Percentiles rank a stretch among this genome's conserved stretches.
These are phyloP conservation scores for Solanum infundibuliforme DNA, from an alignment of 257 asterid species.

Conservation along the genomic window DNA sequence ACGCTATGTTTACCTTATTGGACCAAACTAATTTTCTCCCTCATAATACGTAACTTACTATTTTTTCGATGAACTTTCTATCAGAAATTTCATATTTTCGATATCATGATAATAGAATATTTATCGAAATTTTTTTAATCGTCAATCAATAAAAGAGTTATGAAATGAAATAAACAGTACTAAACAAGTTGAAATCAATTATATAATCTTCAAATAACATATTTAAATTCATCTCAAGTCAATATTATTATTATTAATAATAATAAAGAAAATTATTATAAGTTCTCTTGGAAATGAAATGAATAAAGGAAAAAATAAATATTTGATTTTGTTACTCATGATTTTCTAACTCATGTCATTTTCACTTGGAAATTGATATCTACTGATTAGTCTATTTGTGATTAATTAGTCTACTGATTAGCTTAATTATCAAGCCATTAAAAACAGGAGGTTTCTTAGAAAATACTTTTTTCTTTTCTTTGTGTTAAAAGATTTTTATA, in stretches of 20 bases:
- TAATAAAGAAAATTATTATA: background rate
- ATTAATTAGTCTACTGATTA: background rate
- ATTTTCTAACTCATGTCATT: background rate
- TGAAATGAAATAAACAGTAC: background rate
- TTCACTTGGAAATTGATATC: background rate
- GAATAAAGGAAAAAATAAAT: background rate
- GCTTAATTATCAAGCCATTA: background rate
- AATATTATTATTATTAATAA: background rate
- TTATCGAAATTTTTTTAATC: fast-evolving
- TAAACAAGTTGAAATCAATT: background rate
- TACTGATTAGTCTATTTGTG: background rate
- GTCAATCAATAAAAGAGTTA: background rate
- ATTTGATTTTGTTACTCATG: background rate
- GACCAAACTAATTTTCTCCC: background rate
- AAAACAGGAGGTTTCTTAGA: background rate
- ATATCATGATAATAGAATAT: background rate
- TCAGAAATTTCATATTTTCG: background rate
- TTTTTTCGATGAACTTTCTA: background rate
- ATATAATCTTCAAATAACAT: background rate
- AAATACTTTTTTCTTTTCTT: background rate
- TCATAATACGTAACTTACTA: background rate
- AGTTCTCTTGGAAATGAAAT: background rate
- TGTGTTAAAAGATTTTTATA: background rate
- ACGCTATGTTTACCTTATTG: background rate
- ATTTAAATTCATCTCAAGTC: background rate